phyloP scores from a whole-genome alignment of 192 early-diverging fungal genomes.

The Obelidium mucronatum region DNA sequence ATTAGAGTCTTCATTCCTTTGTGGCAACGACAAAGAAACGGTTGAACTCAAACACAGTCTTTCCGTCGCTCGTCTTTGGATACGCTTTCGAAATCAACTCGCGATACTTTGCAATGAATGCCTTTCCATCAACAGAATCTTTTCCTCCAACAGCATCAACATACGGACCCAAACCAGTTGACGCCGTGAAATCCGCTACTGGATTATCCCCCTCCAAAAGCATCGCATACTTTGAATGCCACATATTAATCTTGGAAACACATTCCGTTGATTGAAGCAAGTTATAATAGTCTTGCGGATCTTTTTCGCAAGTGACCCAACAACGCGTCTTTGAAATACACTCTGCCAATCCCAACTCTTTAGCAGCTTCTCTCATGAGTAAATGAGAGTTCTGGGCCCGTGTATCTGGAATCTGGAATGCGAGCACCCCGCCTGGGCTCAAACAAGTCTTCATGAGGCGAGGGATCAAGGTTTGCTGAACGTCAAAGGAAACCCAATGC shows the following conservation, averaged over 20 bases:
- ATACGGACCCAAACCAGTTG: slow-evolving; percentile 27
- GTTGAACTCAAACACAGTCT: slow-evolving; percentile 20
- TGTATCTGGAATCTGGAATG: slow-evolving; percentile 29
- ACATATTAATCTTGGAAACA: background rate
- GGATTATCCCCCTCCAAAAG: slow-evolving; percentile 29
- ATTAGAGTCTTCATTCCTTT: slow-evolving; percentile 3
- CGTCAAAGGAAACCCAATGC: slow-evolving; percentile 33
- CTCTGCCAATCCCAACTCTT: background rate
- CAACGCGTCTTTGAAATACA: slow-evolving; percentile 15
- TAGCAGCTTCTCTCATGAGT: slow-evolving; percentile 20
- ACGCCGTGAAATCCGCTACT: slow-evolving; percentile 31
- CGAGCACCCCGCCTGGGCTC: slow-evolving; percentile 19
- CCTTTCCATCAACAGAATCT: slow-evolving; percentile 14
- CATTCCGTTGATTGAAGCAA: background rate
- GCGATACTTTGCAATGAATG: slow-evolving; percentile 10
- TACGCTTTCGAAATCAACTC: slow-evolving; percentile 20
- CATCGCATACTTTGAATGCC: slow-evolving; percentile 6
- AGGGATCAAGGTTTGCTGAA: slow-evolving; percentile 11
- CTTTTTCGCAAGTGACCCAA: slow-evolving; percentile 29
- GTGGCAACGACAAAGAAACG: slow-evolving; percentile 17
- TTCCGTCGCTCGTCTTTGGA: slow-evolving; percentile 16
- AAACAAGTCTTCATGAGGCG: background rate
- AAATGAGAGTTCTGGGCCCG: slow-evolving; percentile 16
- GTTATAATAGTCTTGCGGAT: slow-evolving; percentile 10
- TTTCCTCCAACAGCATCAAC: slow-evolving; percentile 17